phyloP scores from a whole-genome alignment of 2,329 filamentous ascomycete genomes.

The Colletotrichum sp. region DNA sequence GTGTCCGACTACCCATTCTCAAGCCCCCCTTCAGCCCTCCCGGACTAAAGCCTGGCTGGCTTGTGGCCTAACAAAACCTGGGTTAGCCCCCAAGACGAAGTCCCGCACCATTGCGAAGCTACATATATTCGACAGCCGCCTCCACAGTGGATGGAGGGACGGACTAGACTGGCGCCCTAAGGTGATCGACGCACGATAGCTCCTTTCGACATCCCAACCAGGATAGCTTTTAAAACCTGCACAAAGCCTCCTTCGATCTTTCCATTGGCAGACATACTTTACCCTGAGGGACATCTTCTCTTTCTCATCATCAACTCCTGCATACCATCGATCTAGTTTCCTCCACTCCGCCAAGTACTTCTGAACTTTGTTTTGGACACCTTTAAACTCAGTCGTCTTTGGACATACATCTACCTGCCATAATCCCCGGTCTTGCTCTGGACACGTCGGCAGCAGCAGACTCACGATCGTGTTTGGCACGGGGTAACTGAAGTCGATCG shows the following conservation, averaged over 20 bases:
- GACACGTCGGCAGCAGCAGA: not conserved
- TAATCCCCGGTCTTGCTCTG: not conserved
- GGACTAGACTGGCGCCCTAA: conserved; percentile 15
- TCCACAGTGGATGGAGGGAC: conserved; percentile 8
- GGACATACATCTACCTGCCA: not conserved
- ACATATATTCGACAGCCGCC: conserved; percentile 23
- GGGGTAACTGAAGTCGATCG: not conserved
- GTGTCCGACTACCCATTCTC: conserved; percentile 13
- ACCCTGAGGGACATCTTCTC: not conserved
- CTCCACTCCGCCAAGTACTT: not conserved
- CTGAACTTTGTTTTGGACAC: not conserved
- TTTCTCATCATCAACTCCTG: not conserved
- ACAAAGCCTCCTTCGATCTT: conserved; percentile 18
- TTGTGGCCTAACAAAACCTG: conserved; percentile 32
- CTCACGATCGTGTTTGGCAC: not conserved
- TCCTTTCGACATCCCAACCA: conserved; percentile 19
- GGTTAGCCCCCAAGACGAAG: conserved; percentile 26
- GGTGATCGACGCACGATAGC: conserved; percentile 21
- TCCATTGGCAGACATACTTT: not conserved
- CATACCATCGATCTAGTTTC: not conserved
- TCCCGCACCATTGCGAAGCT: conserved; percentile 21
- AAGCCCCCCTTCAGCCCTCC: conserved; percentile 41
- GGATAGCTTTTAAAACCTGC: conserved; percentile 16
- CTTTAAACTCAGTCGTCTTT: not conserved
- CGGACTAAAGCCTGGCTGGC: conserved; percentile 36